phyloP scores from a whole-genome alignment of 495 filamentous ascomycete species.

The Penicillium macrosclerotiorum region DNA sequence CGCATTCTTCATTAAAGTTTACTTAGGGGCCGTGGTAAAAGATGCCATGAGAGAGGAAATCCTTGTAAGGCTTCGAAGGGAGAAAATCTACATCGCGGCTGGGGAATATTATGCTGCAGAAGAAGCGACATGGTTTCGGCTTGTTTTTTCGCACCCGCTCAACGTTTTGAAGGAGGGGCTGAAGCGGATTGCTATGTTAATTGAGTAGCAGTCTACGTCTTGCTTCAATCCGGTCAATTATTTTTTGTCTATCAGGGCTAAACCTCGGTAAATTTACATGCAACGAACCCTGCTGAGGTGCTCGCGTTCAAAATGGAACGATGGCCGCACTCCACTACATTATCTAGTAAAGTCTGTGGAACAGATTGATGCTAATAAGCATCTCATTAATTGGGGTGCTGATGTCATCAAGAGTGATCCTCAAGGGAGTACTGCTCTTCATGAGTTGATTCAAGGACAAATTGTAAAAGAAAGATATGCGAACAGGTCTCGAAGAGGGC shows the following conservation, averaged over 20 bases:
- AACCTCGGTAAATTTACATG: too few relatives aligned
- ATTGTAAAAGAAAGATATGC: background rate
- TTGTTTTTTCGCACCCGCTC: slow-evolving; percentile 17
- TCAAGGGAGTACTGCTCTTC: slow-evolving; percentile 17
- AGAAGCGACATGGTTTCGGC: slow-evolving; percentile 17
- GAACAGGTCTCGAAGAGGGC: background rate
- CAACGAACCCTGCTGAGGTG: too few relatives aligned
- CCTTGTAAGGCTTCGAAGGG: slow-evolving; percentile 3
- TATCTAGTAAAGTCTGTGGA: slow-evolving; percentile 11
- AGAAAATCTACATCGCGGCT: slow-evolving; percentile 14
- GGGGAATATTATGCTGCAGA: slow-evolving; percentile 11
- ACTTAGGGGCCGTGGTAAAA: slow-evolving; percentile 2
- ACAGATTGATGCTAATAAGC: slow-evolving; percentile 4
- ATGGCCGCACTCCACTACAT: slow-evolving; percentile 14
- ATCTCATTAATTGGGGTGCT: slow-evolving; percentile 13
- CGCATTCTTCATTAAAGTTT: slow-evolving; percentile 16
- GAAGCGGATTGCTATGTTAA: slow-evolving; percentile 1
- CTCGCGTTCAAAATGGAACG: too few relatives aligned
- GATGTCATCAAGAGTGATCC: slow-evolving; percentile 9
- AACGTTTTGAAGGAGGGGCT: slow-evolving; percentile 14
- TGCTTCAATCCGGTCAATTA: too few relatives aligned
- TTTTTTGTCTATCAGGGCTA: background rate
- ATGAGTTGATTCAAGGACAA: slow-evolving; percentile 4
- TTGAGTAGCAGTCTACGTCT: background rate
- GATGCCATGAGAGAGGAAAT: slow-evolving; percentile 8